These are phyloP conservation scores for Colletotrichum salicis DNA, from an alignment of 2,329 filamentous ascomycete species.

Conservation along the genomic window DNA sequence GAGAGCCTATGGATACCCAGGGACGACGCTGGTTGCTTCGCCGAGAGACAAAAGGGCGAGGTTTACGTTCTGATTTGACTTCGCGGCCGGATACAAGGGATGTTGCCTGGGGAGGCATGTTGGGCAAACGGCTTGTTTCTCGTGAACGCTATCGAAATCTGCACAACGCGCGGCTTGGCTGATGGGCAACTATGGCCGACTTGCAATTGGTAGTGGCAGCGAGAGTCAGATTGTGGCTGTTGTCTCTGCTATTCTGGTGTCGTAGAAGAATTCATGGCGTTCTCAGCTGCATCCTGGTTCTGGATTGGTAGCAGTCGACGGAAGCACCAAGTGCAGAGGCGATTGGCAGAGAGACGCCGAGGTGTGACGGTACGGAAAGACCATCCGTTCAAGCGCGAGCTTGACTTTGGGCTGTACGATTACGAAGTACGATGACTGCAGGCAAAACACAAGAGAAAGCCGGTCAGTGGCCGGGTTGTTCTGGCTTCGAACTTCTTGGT, in stretches of 20 bases:
- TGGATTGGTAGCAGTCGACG: not conserved
- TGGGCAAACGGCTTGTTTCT: not conserved
- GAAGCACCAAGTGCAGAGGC: constrained; percentile 11
- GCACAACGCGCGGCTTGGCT: constrained; percentile 1
- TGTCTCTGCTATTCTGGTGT: constrained; percentile 3
- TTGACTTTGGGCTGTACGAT: not conserved
- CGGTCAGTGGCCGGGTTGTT: not conserved
- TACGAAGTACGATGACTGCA: not conserved
- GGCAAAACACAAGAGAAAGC: not conserved
- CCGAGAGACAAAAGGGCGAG: not conserved
- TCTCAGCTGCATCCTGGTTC: not conserved
- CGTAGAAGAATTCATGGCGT: not conserved
- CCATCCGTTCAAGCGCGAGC: constrained; percentile 9
- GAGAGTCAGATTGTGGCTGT: not conserved
- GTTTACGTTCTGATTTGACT: not conserved
- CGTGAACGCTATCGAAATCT: constrained; percentile 8
- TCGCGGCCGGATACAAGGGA: constrained; percentile 22
- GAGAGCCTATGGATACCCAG: not conserved
- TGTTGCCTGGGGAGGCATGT: not conserved
- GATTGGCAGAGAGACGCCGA: constrained; percentile 19
- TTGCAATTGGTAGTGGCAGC: not conserved
- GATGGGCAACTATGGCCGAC: not conserved
- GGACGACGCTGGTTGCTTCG: constrained; percentile 8
- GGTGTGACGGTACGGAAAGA: constrained; percentile 16
- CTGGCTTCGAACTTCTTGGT: not conserved